Base-by-base conservation (phyloP, 2,329 filamentous ascomycete species). In the Mycocentrospora acerina region DNA sequence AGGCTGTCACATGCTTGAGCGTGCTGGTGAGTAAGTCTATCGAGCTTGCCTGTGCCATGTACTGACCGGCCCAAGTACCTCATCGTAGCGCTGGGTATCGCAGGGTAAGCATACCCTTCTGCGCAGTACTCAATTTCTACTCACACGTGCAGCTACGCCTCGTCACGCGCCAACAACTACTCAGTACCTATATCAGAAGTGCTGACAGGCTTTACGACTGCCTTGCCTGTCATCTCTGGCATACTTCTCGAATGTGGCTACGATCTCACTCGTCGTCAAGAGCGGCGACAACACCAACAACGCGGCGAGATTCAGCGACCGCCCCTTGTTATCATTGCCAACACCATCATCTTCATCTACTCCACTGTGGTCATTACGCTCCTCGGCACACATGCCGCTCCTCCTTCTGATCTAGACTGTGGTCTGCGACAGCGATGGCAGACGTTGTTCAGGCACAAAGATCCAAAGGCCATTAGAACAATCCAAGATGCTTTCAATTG, bases 401-500 rank as follows among this genome's bases (percentile, higher is more conserved):
- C 72, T 2, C 32, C 64, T 0, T 62, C 64, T 2, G 61, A 57
- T 0, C 51, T 73, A 3, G 51, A 70, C n/a, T 87, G 84, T 57
- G 66, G 70, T 2, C 63, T 88, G n/a, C 69, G 79, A 7, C 67
- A 68, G 3, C 62, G 60, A 26, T 88, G 85, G 85, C 67, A 71
- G 49, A 46, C 42, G 3, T 57, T 86, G 40, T 87, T 72, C 51
- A 60, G 48, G 0, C 50, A 55, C 0, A 79, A 82, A 43, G 70
- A 86, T 37, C 71, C 46, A 1, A 53, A 57, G 4, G 62, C 71
- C 2, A 76, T 88, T 40, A 69, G 73, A 28, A 62, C 67, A 2
- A 83, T 89, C 34, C 85, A 89, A 55, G 81, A 88, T 56, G 62
- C 74, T 0, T 75, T 86, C 22, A 59, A 76, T 7, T 89, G 85